A percentile compares a stretch with the other conserved stretches of the same genome.
These are phyloP conservation scores for Sphaerobolus stellatus DNA, from an alignment of 1,284 basidiomycete genomes.

Conservation along the genomic window DNA sequence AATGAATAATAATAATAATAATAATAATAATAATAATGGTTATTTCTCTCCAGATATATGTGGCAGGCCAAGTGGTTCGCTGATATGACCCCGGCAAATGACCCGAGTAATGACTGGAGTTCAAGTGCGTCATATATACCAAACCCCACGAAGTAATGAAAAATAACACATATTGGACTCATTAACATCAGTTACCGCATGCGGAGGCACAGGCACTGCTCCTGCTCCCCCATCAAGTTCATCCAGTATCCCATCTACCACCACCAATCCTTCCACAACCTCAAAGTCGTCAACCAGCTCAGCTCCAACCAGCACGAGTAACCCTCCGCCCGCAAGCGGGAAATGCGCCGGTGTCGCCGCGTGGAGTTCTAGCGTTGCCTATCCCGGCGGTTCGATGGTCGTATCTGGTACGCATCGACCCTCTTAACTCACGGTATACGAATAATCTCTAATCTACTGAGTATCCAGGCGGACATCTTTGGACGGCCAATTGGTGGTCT, in stretches of 20 bases:
- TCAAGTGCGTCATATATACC: conserved; percentile 45
- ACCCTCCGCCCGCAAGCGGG: conserved; percentile 31
- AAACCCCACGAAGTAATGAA: not conserved
- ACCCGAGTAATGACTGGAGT: conserved; percentile 60
- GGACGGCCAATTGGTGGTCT: conserved; percentile 67
- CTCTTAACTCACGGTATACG: not conserved
- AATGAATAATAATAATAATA: not conserved
- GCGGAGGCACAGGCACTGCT: conserved; percentile 35
- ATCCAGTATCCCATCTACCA: conserved; percentile 12
- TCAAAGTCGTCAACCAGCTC: conserved; percentile 25
- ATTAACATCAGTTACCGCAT: conserved; percentile 53
- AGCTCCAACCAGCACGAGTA: conserved; percentile 25
- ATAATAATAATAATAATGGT: conserved; percentile 4
- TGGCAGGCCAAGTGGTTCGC: conserved; percentile 69
- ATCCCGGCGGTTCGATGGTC: conserved; percentile 49
- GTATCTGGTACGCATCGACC: conserved; percentile 44
- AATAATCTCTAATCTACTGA: conserved; percentile 12
- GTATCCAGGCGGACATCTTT: conserved; percentile 57
- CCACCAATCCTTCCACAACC: conserved; percentile 9
- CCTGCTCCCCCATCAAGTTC: conserved; percentile 17
- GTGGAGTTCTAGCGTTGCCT: conserved; percentile 50
- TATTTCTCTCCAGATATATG: conserved; percentile 47
- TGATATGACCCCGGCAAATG: conserved; percentile 44
- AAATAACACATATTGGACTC: not conserved
- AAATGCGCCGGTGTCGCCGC: conserved; percentile 50